Evolutionary conservation across 805 yeast genomes (phyloP), one percentile per base, ranked within the genome.

Genomic region (Zygoascus tannicola): DNA sequence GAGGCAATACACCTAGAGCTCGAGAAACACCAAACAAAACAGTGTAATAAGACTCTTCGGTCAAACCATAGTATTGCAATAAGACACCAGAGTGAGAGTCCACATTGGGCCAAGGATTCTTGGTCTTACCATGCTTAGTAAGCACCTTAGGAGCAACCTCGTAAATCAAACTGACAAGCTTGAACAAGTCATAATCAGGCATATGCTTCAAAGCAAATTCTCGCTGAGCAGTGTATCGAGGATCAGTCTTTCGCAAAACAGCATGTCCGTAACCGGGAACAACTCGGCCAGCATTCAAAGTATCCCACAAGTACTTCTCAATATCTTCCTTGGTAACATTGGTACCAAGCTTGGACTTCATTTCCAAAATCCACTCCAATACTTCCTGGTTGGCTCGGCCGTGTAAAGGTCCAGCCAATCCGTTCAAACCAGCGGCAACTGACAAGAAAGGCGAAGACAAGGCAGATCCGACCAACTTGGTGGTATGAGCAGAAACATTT

Each of bases 41-140:
- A 43, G 92, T 84, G 76, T 83, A 83, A 80, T 80, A 84, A 36
- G 84, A 75, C 57, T 78, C 78, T 72, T 83, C 86, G 45, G 81
- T 80, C 61, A 83, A 69, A 56, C 94, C 94, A 70, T 83, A 83
- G 75, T 84, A 80, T 68, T 83, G 88, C 66, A 83, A 73, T 56
- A 84, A 68, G 50, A 82, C 86, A 69, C 94, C 94, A 41, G 90
- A 81, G 69, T 81, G 86, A 44, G 92, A 81, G 69, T 83, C 94
- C 53, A 83, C 94, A 63, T 83, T 83, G 68, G 94, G 92, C 87
- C 87, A 83, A 69, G 92, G 92, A 77, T 83, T 83, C 77, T 83
- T 82, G 62, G 90, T 83, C 77, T 84, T 84, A 66, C 90, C 92
- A 66, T 83, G 90, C 69, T 80, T 72, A 56, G 83, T 78, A 56